Percentiles rank a stretch among this genome's conserved stretches.
Evolutionary conservation across 75 land plant species (phyloP).

Genomic region (Sequoia sempervirens): DNA sequence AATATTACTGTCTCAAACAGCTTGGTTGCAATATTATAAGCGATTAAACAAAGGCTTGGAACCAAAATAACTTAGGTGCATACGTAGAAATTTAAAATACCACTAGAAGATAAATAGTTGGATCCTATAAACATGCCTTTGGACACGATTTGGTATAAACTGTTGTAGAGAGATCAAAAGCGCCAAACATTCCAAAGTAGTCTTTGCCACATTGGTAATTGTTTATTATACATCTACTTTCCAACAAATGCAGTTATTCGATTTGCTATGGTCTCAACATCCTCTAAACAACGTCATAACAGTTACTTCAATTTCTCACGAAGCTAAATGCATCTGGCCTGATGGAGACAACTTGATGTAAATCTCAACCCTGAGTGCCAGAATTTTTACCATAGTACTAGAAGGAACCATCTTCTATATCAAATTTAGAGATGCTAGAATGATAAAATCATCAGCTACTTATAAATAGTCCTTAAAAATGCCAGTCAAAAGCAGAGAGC

Average conservation of each 20-base stretch:
- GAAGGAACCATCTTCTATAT: background rate
- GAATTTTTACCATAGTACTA: background rate
- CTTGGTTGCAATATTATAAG: background rate
- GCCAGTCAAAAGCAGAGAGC: background rate
- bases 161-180: background rate
- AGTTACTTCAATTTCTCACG: background rate
- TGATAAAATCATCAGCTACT: background rate
- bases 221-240: background rate
- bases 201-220: background rate
- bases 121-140: background rate
- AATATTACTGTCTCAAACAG: background rate
- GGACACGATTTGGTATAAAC: background rate
- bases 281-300: background rate
- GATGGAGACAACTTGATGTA: background rate
- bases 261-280: background rate
- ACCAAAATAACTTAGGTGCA: background rate
- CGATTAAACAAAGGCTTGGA: background rate
- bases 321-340: background rate
- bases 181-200: background rate
- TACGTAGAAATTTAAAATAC: background rate
- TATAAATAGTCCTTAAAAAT: background rate
- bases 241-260: background rate
- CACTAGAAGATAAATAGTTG: background rate
- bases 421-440: background rate
- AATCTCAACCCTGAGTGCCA: background rate